Conservation (phyloP, 2,329 filamentous ascomycete species). For the Aspergillus sp. region DNA sequence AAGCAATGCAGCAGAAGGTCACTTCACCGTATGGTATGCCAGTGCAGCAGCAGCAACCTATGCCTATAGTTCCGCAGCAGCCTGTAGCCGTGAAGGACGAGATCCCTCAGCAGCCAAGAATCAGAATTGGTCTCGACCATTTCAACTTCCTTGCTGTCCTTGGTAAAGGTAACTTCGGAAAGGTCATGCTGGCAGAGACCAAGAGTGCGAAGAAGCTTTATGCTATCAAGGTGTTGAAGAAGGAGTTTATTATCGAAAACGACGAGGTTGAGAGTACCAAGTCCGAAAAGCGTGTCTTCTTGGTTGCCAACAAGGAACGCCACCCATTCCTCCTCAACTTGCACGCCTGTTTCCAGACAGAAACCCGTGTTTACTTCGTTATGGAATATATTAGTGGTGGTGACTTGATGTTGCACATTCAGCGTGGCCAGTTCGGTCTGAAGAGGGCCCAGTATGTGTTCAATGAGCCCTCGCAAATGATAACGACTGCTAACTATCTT, state of each 20-base stretch:
- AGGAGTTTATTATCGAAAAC: conserved; percentile 99
- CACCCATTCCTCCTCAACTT: conserved; percentile 94
- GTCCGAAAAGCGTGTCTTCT: conserved; percentile 94
- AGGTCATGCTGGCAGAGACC: conserved; percentile 98
- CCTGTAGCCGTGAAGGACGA: conserved; percentile 24
- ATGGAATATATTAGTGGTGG: conserved; percentile 99
- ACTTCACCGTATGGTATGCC: conserved; percentile 24
- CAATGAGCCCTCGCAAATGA: not conserved
- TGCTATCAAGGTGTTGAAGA: conserved; percentile 98
- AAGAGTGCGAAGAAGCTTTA: conserved; percentile 89
- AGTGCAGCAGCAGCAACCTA: conserved; percentile 17
- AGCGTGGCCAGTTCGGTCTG: conserved; percentile 89
- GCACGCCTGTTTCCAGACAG: conserved; percentile 98
- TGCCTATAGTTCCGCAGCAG: conserved; percentile 17
- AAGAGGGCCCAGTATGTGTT: conserved; percentile 84
- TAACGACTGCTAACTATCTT: not conserved
- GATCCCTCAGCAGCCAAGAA: conserved; percentile 26
- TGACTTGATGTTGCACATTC: conserved; percentile 98
- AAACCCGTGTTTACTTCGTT: conserved; percentile 97
- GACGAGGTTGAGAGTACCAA: conserved; percentile 97
- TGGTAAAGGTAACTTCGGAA: conserved; percentile 98
- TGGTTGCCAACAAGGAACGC: conserved; percentile 93
- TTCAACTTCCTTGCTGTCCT: conserved; percentile 99
- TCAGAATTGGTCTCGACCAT: conserved; percentile 90
- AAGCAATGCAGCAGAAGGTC: conserved; percentile 20